phyloP scores from a whole-genome alignment of 345 rosid genomes.

The Citrus medica region DNA sequence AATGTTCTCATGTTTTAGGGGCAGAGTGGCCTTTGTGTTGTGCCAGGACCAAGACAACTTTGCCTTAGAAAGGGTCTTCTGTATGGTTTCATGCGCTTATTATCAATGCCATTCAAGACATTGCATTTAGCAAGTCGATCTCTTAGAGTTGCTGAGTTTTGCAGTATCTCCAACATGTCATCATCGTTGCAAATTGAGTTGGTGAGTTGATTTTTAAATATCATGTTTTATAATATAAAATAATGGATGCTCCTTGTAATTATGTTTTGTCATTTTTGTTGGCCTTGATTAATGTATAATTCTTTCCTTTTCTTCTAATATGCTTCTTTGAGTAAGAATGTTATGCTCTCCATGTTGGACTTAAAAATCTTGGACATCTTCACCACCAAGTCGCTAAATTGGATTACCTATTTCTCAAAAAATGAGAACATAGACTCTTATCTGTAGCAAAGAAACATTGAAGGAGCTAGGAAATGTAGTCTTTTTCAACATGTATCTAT shows the following conservation, averaged over 20 bases:
- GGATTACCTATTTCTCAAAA: not conserved
- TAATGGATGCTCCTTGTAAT: not conserved
- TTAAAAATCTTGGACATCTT: not conserved
- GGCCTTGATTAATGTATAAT: not conserved
- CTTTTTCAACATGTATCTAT: not conserved
- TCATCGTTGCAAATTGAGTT: slow-evolving; percentile 90
- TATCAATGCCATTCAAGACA: slow-evolving; percentile 84
- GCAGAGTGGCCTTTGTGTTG: slow-evolving; percentile 65
- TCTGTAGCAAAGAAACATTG: not conserved
- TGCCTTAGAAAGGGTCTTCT: slow-evolving; percentile 82
- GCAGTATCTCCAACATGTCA: slow-evolving; percentile 73
- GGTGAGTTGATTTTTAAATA: slow-evolving; percentile 37
- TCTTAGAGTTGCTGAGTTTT: slow-evolving; percentile 80
- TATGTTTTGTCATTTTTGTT: not conserved
- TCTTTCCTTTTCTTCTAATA: not conserved
- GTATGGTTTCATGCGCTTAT: slow-evolving; percentile 69
- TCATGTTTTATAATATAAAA: not conserved
- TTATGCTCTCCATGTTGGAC: not conserved
- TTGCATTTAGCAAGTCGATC: slow-evolving; percentile 89
- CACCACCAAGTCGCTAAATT: not conserved
- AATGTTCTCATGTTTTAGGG: slow-evolving; percentile 37
- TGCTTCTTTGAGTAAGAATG: not conserved
- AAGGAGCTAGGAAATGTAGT: not conserved
- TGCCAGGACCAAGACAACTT: slow-evolving; percentile 85
- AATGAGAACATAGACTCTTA: not conserved